Evolutionary conservation across 1,284 basidiomycete species (phyloP).

Genomic region (Abortiporus biennis): DNA sequence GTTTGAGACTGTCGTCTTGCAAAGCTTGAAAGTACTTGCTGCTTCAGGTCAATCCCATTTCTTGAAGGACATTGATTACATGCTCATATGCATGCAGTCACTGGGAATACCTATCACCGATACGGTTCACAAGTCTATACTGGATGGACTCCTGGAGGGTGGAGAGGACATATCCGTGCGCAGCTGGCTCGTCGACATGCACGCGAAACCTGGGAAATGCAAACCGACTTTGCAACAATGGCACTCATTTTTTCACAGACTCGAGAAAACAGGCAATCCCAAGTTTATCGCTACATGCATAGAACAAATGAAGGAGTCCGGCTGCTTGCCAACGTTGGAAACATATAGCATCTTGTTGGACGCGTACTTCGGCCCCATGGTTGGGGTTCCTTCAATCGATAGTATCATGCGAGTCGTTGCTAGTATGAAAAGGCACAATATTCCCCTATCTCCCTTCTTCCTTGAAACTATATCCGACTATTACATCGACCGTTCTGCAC

Average conservation of each 20-base stretch:
- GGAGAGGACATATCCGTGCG: conserved; percentile 8
- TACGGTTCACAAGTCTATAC: conserved; percentile 6
- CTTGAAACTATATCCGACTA: neutral
- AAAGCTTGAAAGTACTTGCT: too few relatives aligned
- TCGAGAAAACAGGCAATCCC: conserved; percentile 12
- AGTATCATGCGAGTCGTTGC: conserved; percentile 5
- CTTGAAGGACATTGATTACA: conserved; percentile 3
- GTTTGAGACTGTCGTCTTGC: too few relatives aligned
- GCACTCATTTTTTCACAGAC: conserved; percentile 43
- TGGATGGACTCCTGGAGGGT: conserved; percentile 8
- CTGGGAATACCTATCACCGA: too few relatives aligned
- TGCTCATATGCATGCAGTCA: conserved; percentile 7
- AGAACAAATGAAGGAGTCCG: conserved; percentile 8
- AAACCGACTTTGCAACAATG: conserved; percentile 47
- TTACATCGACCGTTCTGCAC: neutral
- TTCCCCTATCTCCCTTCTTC: conserved; percentile 4
- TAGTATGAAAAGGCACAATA: conserved; percentile 11
- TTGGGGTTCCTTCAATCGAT: neutral
- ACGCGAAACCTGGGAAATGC: conserved; percentile 36
- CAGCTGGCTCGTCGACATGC: conserved; percentile 45
- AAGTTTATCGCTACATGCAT: conserved; percentile 6
- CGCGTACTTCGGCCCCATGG: conserved; percentile 9
- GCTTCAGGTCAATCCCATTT: neutral
- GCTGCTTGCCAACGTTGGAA: conserved; percentile 5
- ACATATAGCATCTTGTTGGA: conserved; percentile 13